Evolutionary conservation across 1,139 yeast genomes (phyloP).

Genomic region (Yamadazyma pseudoaaseri): DNA sequence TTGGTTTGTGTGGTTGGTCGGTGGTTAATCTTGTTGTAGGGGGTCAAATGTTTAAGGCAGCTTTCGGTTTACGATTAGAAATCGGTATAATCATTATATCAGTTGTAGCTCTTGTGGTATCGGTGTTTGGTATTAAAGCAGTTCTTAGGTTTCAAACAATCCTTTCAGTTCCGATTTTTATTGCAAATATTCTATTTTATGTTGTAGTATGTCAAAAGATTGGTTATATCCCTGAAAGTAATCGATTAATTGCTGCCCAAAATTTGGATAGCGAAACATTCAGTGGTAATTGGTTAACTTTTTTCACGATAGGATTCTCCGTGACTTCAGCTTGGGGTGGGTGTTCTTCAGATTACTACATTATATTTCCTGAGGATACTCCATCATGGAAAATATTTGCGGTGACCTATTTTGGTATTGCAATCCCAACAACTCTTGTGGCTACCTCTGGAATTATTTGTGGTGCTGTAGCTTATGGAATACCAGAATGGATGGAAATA

Average conservation of each 20-base stretch:
- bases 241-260: slow-evolving; percentile 20
- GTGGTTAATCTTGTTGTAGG: slow-evolving; percentile 41
- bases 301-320: slow-evolving; percentile 73
- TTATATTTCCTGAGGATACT: slow-evolving; percentile 75
- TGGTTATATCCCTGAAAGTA: slow-evolving; percentile 37
- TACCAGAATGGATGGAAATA: slow-evolving; percentile 57
- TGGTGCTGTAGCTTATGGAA: slow-evolving; percentile 66
- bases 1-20: slow-evolving; percentile 44
- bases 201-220: slow-evolving; percentile 61
- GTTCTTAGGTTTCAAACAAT: slow-evolving; percentile 66
- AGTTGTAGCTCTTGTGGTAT: slow-evolving; percentile 27
- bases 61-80: slow-evolving; percentile 22
- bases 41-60: slow-evolving; percentile 32
- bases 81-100: slow-evolving; percentile 34
- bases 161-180: slow-evolving; percentile 67
- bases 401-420: slow-evolving; percentile 67
- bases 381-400: slow-evolving; percentile 55
- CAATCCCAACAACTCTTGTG: slow-evolving; percentile 74
- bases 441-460: slow-evolving; percentile 72
- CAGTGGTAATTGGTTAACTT: slow-evolving; percentile 70
- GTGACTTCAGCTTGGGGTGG: slow-evolving; percentile 92
- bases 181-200: slow-evolving; percentile 69
- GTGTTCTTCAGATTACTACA: slow-evolving; percentile 80
- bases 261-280: slow-evolving; percentile 33
- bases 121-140: slow-evolving; percentile 43